Evolutionary conservation across 2,329 filamentous ascomycete genomes (phyloP).

Genomic region (Piedraia hortae): DNA sequence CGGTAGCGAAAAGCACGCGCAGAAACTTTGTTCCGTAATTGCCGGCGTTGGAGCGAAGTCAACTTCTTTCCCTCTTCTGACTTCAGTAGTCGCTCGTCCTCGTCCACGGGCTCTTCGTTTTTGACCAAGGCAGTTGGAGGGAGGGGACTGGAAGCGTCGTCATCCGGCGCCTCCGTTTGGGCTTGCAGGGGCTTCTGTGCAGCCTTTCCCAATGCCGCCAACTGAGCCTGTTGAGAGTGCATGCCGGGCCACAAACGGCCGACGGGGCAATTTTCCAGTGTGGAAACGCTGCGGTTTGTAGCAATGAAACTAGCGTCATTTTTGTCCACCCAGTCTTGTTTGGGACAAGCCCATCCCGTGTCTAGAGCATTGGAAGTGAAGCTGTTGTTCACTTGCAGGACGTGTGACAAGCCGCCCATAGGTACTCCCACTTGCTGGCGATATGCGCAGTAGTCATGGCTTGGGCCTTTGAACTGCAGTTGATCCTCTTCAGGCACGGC

Average conservation of each 20-base stretch:
- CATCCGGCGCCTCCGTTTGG: conserved; percentile 16
- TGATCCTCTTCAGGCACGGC: no score
- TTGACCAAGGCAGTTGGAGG: conserved; percentile 53
- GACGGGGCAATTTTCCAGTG: conserved; percentile 34
- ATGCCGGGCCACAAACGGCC: conserved; percentile 67
- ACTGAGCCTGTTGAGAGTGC: conserved; percentile 64
- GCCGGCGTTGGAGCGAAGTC: conserved; percentile 87
- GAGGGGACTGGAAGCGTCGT: conserved; percentile 23
- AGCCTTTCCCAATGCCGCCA: conserved; percentile 27
- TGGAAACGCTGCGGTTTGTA: conserved; percentile 41
- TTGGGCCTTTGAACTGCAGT: conserved; percentile 27
- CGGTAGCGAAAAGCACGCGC: conserved; percentile 92
- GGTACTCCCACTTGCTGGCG: conserved; percentile 87
- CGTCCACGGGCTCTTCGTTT: conserved; percentile 96
- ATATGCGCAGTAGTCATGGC: conserved; percentile 85
- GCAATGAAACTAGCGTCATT: conserved; percentile 49
- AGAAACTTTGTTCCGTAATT: conserved; percentile 96
- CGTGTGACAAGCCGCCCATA: conserved; percentile 52
- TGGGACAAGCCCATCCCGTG: conserved; percentile 13
- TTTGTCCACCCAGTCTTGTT: no score
- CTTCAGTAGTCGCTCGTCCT: conserved; percentile 78
- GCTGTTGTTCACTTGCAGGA: conserved; percentile 29
- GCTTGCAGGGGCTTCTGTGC: conserved; percentile 17
- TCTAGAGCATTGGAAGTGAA: conserved; percentile 16
- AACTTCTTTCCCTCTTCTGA: conserved; percentile 98